Conservation (phyloP, 2,329 filamentous ascomycete species). For the Calonectria fujianensis region DNA sequence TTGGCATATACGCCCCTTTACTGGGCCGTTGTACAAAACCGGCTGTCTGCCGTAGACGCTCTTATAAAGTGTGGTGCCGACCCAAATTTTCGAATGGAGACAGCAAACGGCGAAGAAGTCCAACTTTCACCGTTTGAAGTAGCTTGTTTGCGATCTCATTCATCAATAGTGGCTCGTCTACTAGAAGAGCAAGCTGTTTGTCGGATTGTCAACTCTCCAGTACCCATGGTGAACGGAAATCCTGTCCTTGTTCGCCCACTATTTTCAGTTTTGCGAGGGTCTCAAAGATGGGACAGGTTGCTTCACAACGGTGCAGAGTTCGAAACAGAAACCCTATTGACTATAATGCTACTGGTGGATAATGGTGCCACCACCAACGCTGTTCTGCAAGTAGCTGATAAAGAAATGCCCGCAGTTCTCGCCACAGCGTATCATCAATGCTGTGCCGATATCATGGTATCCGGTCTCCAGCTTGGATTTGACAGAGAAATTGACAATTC, state of each 20-base stretch:
- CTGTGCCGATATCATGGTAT: not conserved
- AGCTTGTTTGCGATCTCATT: not conserved
- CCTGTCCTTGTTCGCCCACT: not conserved
- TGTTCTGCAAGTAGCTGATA: not conserved
- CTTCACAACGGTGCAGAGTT: not conserved
- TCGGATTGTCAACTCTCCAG: not conserved
- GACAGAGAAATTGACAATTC: not conserved
- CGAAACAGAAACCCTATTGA: not conserved
- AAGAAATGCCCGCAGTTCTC: not conserved
- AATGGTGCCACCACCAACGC: not conserved
- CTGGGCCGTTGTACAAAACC: not conserved
- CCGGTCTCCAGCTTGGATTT: slow-evolving; percentile 10
- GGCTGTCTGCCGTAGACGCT: not conserved
- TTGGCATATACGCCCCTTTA: not conserved
- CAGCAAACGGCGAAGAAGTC: not conserved
- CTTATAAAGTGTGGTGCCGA: not conserved
- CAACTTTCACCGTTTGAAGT: not conserved
- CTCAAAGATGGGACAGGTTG: not conserved
- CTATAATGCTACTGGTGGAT: not conserved
- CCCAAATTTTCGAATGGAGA: not conserved
- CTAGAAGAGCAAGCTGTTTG: not conserved
- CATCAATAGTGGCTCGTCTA: not conserved
- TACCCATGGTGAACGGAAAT: not conserved
- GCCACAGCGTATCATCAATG: not conserved
- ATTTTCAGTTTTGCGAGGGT: not conserved